Evolutionary conservation across 768 basidiomycete species (phyloP).

Genomic region (Trametes maxima): DNA sequence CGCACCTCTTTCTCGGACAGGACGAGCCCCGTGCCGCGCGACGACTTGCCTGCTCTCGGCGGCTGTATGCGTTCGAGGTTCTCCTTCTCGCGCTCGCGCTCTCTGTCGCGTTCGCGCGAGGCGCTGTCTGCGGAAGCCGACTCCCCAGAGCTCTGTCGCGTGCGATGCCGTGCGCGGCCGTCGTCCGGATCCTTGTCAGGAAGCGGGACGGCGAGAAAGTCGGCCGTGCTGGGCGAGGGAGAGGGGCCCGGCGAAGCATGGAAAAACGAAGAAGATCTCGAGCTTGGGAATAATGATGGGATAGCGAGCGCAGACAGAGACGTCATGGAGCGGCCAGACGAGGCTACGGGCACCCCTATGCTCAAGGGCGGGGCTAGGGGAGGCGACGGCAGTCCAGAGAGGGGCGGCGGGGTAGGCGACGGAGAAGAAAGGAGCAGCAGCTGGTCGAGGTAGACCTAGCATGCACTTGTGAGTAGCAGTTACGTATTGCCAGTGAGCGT

Average conservation of each 20-base stretch:
- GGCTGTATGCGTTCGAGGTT: slow-evolving; percentile 10
- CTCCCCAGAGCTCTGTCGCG: slow-evolving; percentile 15
- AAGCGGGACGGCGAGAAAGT: not conserved
- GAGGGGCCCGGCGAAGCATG: slow-evolving; percentile 12
- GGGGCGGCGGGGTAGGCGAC: slow-evolving; percentile 30
- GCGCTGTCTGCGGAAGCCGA: slow-evolving; percentile 8
- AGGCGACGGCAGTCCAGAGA: slow-evolving; percentile 2
- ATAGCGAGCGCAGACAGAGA: slow-evolving; percentile 25
- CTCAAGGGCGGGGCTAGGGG: slow-evolving; percentile 6
- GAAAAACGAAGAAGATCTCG: slow-evolving; percentile 29
- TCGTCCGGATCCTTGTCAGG: not conserved
- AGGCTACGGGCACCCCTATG: slow-evolving; percentile 2
- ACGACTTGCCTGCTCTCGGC: slow-evolving; percentile 34
- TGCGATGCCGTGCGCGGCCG: slow-evolving; percentile 1
- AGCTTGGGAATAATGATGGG: slow-evolving; percentile 24
- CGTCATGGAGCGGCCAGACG: slow-evolving; percentile 24
- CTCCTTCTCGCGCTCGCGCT: slow-evolving; percentile 16
- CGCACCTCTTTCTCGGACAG: slow-evolving; percentile 62
- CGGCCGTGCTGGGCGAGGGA: slow-evolving; percentile 13
- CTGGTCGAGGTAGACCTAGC: slow-evolving; percentile 50
- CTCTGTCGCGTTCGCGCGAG: slow-evolving; percentile 2
- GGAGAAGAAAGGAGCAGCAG: slow-evolving; percentile 37
- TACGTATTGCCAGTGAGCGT: not conserved
- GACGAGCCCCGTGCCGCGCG: slow-evolving; percentile 44
- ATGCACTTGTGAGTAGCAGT: not conserved